phyloP scores from a whole-genome alignment of 2,329 filamentous ascomycete genomes.

The Hymenoscyphus salicellus region DNA sequence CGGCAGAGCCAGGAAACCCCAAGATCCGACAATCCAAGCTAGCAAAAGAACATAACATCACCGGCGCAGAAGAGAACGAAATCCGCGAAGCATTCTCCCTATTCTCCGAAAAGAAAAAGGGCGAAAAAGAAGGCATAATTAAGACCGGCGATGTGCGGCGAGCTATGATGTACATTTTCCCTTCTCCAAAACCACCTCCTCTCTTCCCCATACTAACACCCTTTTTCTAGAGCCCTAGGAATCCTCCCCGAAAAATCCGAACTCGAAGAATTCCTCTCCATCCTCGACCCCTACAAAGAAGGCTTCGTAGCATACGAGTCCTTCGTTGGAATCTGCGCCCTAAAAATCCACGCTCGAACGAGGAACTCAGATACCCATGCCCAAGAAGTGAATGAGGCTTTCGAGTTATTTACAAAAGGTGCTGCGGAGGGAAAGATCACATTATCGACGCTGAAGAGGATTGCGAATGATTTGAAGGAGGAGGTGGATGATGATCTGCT shows the following conservation, averaged over 20 bases:
- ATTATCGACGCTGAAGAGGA: slow-evolving; percentile 70
- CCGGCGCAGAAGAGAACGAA: slow-evolving; percentile 78
- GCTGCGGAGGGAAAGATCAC: slow-evolving; percentile 64
- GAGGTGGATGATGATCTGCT: slow-evolving; percentile 79
- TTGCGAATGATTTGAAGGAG: slow-evolving; percentile 80
- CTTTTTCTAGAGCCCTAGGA: slow-evolving; percentile 68
- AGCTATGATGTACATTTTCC: slow-evolving; percentile 60
- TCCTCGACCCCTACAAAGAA: slow-evolving; percentile 78
- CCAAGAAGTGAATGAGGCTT: slow-evolving; percentile 76
- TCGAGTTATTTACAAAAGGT: slow-evolving; percentile 69
- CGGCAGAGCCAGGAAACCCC: slow-evolving; percentile 29
- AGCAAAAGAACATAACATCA: slow-evolving; percentile 86
- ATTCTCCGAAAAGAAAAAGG: slow-evolving; percentile 69
- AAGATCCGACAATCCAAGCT: slow-evolving; percentile 74
- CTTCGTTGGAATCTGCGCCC: slow-evolving; percentile 83
- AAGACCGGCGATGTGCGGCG: slow-evolving; percentile 55
- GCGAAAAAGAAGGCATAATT: slow-evolving; percentile 62
- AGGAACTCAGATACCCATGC: slow-evolving; percentile 52
- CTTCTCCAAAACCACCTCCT: neutral
- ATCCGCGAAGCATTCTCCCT: slow-evolving; percentile 87
- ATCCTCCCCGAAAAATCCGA: slow-evolving; percentile 66
- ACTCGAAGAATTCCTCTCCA: slow-evolving; percentile 70
- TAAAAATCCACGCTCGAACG: slow-evolving; percentile 69
- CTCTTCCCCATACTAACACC: neutral
- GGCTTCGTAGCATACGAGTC: slow-evolving; percentile 76